These are phyloP conservation scores for Taxillus chinensis DNA, from an alignment of 164 flowering plant genomes.

Conservation along the genomic window DNA sequence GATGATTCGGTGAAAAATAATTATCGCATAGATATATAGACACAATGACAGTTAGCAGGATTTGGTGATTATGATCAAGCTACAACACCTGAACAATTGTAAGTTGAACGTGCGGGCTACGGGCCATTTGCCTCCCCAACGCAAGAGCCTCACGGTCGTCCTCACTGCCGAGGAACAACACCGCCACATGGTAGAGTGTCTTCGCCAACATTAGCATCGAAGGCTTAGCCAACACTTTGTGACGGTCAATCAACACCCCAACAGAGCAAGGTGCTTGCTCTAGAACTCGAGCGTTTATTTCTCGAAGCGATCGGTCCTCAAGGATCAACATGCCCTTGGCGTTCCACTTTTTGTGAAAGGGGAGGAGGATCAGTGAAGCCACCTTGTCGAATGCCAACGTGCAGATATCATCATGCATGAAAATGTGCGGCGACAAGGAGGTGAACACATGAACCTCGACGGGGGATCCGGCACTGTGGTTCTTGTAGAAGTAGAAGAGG, in stretches of 20 bases:
- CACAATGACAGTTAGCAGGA: too few species aligned
- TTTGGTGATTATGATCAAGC: too few species aligned
- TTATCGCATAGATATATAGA: too few species aligned
- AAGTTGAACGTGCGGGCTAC: not conserved
- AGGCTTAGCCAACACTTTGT: not conserved
- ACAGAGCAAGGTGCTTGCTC: slow-evolving; percentile 1
- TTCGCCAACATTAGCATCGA: not conserved
- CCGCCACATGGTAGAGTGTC: not conserved
- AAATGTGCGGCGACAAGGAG: not conserved
- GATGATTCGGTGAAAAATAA: too few species aligned
- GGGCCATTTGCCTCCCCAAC: not conserved
- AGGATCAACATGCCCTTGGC: not conserved
- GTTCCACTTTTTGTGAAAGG: slow-evolving; percentile 1
- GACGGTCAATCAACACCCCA: not conserved
- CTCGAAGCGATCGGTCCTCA: too few species aligned
- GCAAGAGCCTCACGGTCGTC: not conserved
- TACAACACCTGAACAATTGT: not conserved
- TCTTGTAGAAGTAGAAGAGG: not conserved
- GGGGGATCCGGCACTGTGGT: not conserved
- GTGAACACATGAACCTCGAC: not conserved
- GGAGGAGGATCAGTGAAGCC: not conserved
- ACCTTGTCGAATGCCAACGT: not conserved
- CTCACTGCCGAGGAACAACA: not conserved
- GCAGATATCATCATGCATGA: not conserved
- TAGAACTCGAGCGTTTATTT: not conserved